phyloP scores from a whole-genome alignment of 1,284 basidiomycete genomes.

The Cutaneotrichosporon dermatis region DNA sequence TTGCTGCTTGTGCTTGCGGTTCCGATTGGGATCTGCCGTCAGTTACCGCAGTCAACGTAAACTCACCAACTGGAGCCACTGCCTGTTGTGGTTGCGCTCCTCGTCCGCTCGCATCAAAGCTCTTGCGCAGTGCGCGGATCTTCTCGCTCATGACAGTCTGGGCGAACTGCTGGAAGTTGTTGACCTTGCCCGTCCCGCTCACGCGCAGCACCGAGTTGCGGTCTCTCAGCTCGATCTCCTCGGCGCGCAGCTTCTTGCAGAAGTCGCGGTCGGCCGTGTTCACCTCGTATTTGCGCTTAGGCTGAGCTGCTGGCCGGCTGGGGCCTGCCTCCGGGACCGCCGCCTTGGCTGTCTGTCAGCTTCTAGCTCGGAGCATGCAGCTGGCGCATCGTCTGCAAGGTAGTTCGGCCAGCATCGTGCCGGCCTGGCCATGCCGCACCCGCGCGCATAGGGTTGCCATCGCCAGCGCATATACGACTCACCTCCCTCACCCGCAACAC shows the following conservation, averaged over 20 bases:
- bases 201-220: conserved; percentile 41
- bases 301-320: conserved; percentile 51
- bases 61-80: conserved; percentile 7
- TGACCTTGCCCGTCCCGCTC: conserved; percentile 35
- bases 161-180: conserved; percentile 40
- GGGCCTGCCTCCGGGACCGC: conserved; percentile 48
- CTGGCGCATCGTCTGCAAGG: too few relatives aligned
- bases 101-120: conserved; percentile 25
- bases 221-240: conserved; percentile 43
- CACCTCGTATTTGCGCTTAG: conserved; percentile 71
- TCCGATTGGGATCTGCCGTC: conserved; percentile 24
- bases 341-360: conserved; percentile 24
- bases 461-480: conserved; percentile 28
- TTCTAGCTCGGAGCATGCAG: too few relatives aligned
- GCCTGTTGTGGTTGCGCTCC: conserved; percentile 8
- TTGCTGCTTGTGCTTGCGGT: conserved; percentile 44
- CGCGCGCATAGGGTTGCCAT: too few relatives aligned
- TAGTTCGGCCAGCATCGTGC: too few relatives aligned
- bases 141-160: conserved; percentile 41
- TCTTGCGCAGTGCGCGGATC: conserved; percentile 36
- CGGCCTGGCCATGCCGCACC: too few relatives aligned
- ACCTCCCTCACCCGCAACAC: conserved; percentile 55
- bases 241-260: conserved; percentile 60
- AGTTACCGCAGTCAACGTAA: too few relatives aligned
- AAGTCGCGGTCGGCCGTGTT: conserved; percentile 72